phyloP scores from a whole-genome alignment of 2,329 filamentous ascomycete species.

The Aspergillus uvarum region DNA sequence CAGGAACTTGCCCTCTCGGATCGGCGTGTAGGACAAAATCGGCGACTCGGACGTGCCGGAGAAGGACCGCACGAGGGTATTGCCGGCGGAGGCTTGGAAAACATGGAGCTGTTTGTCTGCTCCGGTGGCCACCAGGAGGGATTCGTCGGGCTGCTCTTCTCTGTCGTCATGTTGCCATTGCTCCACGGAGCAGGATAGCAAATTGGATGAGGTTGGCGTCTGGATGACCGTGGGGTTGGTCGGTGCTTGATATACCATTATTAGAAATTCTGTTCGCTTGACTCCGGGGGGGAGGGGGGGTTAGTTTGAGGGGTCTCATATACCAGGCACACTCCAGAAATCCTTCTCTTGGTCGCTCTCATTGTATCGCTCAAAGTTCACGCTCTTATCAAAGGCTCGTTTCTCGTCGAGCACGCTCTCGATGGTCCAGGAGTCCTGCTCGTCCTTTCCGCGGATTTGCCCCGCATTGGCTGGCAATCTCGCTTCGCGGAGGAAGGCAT shows the following conservation, averaged over 20 bases:
- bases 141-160: slow-evolving; percentile 7
- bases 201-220: slow-evolving; percentile 52
- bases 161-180: slow-evolving; percentile 28
- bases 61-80: slow-evolving; percentile 27
- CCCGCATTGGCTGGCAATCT: slow-evolving; percentile 54
- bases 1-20: slow-evolving; percentile 45
- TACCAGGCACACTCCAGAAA: slow-evolving; percentile 49
- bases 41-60: slow-evolving; percentile 42
- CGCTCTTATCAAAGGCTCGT: slow-evolving; percentile 55
- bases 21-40: slow-evolving; percentile 51
- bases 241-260: slow-evolving; percentile 40
- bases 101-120: slow-evolving; percentile 53
- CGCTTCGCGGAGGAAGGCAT: slow-evolving; percentile 59
- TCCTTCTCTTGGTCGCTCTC: slow-evolving; percentile 41
- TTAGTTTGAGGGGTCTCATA: slow-evolving; percentile 19
- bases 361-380: slow-evolving; percentile 57
- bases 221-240: slow-evolving; percentile 43
- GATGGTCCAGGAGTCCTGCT: slow-evolving; percentile 53
- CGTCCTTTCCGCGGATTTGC: slow-evolving; percentile 20
- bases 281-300: too few relatives aligned
- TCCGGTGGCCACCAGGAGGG: slow-evolving; percentile 43
- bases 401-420: slow-evolving; percentile 63
- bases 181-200: slow-evolving; percentile 52
- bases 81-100: slow-evolving; percentile 30
- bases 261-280: slow-evolving; percentile 13